Evolutionary conservation across 345 rosid species (phyloP).

Genomic region (Eucalyptus erythrocorys): DNA sequence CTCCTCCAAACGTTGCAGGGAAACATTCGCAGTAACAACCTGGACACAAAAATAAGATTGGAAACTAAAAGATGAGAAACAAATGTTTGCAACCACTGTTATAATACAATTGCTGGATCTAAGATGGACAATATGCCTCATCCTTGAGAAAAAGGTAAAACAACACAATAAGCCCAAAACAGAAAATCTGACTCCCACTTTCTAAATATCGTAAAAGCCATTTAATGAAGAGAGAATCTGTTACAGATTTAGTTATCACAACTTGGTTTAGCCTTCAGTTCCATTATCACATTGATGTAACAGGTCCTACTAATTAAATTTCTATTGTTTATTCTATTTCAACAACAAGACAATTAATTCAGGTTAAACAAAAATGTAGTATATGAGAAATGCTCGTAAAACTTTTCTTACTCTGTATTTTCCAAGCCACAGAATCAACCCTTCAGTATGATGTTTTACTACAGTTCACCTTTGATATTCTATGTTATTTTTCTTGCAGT

Average conservation of each 20-base stretch:
- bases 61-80: background rate
- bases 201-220: background rate
- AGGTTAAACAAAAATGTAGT: background rate
- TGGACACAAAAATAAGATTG: conserved; percentile 9
- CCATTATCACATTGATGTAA: background rate
- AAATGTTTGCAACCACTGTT: background rate
- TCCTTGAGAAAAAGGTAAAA: background rate
- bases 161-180: background rate
- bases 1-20: conserved; percentile 85
- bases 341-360: background rate
- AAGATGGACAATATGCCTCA: background rate
- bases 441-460: background rate
- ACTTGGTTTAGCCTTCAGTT: background rate
- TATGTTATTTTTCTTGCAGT: background rate
- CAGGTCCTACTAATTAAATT: background rate
- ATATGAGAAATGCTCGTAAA: background rate
- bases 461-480: background rate
- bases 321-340: background rate
- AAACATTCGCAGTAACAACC: conserved; percentile 90
- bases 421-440: background rate
- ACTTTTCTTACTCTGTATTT: background rate
- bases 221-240: background rate
- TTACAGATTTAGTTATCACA: background rate
- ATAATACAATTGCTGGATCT: background rate
- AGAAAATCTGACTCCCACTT: background rate